Base-by-base conservation (phyloP, 768 basidiomycete genomes). In the Lepiota venenata region DNA sequence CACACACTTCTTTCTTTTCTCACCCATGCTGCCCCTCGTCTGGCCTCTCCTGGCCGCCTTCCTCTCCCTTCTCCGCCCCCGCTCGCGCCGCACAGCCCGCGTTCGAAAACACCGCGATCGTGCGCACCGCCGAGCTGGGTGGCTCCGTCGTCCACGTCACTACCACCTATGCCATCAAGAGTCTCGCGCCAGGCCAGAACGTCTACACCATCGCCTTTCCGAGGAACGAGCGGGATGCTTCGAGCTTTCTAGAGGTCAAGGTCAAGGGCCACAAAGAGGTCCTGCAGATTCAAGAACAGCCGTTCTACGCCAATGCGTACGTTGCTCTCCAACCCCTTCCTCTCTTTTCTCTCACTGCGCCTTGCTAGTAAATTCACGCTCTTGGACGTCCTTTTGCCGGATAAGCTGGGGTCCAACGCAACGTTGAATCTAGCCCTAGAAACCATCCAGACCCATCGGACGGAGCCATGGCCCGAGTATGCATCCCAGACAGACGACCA, bases 61-160 rank as follows among this genome's bases (percentile, higher is more conserved):
- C 66, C 74, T 22, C 64, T 74, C 21, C 65, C n/a, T n/a, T n/a
- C n/a, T n/a, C 73, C 29, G 74, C 74, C 3, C 66, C 69, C 47
- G 67, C 63, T 20, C 21, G 32, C 20, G 46, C 29, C 41, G 64
- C 67, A 15, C 66, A 69, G 57, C 73, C 74, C 62, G 78, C 84
- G 1, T 92, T 92, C 71, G 91, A 92, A 79, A 93, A 93, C 61
- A 91, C 88, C 18, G 91, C 88, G 58, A 80, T 98, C 57, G 90
- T 94, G 29, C 87, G 93, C 63, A 85, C 89, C 4, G 77, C 93
- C 56, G 95, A 97, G 62, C 88, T 97, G 20, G 93, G 88, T 35
- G 95, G 95, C 48, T 79, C 94, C 16, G 79, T 92, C 20, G 88
- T 93, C 52, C 86, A 88, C 74, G 83, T 94, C 76, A 90, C 85